Evolutionary conservation across 1,284 basidiomycete genomes (phyloP).

Genomic region (Irpex rosettiformis): DNA sequence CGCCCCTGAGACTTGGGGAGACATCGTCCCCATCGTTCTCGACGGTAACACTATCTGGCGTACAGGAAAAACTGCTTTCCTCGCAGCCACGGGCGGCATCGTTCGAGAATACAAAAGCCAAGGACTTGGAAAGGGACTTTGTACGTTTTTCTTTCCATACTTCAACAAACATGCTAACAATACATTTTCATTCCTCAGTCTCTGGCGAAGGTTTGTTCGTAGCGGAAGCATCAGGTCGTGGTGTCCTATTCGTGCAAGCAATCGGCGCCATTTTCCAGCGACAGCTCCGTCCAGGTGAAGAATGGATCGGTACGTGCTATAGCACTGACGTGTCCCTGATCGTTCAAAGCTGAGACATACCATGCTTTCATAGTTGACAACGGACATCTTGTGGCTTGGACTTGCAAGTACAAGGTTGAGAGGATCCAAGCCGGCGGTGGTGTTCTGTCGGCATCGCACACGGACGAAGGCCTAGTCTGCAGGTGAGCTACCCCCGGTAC

Average conservation of each 20-base stretch:
- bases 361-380: conserved; percentile 25
- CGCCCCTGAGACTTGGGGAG: conserved; percentile 33
- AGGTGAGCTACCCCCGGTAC: conserved; percentile 17
- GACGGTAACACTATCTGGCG: conserved; percentile 27
- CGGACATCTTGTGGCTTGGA: conserved; percentile 33
- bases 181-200: conserved; percentile 20
- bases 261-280: conserved; percentile 30
- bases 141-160: conserved; percentile 18
- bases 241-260: conserved; percentile 30
- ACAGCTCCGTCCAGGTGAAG: conserved; percentile 27
- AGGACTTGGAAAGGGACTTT: conserved; percentile 28
- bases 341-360: background rate
- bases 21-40: conserved; percentile 29
- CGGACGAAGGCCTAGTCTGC: conserved; percentile 32
- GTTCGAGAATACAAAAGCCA: conserved; percentile 26
- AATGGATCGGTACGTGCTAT: conserved; percentile 32
- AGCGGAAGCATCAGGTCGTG: conserved; percentile 23
- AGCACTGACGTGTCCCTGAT: background rate
- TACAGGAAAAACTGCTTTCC: conserved; percentile 30
- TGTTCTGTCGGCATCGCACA: conserved; percentile 25
- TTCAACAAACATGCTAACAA: background rate
- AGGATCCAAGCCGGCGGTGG: conserved; percentile 30
- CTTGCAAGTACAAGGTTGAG: conserved; percentile 31
- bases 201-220: conserved; percentile 33
- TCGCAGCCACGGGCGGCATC: conserved; percentile 27